These are phyloP conservation scores for Pythium scleroteichum DNA, from an alignment of 352 stramenopile species.

Conservation along the genomic window DNA sequence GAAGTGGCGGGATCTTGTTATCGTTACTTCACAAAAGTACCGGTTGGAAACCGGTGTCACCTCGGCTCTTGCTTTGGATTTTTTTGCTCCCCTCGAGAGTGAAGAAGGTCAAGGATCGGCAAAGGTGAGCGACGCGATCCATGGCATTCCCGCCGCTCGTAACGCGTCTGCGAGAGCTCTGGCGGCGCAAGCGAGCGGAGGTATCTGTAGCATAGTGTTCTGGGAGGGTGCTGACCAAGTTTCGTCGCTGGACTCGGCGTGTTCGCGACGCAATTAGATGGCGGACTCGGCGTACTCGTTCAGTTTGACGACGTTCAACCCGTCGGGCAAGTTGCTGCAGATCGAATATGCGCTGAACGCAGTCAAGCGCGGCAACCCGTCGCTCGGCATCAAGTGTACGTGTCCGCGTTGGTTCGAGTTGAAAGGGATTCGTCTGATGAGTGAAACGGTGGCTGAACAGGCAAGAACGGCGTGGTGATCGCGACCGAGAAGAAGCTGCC, in stretches of 20 bases:
- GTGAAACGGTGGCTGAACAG: too few species aligned
- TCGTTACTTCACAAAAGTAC: slow-evolving; percentile 21
- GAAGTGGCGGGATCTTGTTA: slow-evolving; percentile 14
- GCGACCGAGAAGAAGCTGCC: slow-evolving; percentile 98
- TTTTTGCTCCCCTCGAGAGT: slow-evolving; percentile 14
- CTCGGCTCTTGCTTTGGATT: slow-evolving; percentile 23
- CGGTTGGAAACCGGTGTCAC: slow-evolving; percentile 20
- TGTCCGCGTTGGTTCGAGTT: slow-evolving; percentile 7
- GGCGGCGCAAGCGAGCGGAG: neutral
- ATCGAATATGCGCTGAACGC: slow-evolving; percentile 99
- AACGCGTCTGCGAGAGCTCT: neutral
- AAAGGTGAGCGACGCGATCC: slow-evolving; percentile 23
- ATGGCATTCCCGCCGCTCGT: neutral
- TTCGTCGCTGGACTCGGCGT: neutral
- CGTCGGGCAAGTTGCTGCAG: slow-evolving; percentile 98
- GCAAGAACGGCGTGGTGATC: slow-evolving; percentile 99
- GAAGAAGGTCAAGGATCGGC: slow-evolving; percentile 31
- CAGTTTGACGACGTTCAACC: slow-evolving; percentile 99
- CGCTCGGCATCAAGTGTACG: slow-evolving; percentile 95
- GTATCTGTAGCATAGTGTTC: neutral
- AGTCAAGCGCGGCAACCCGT: slow-evolving; percentile 97
- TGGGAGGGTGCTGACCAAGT: slow-evolving; percentile 11
- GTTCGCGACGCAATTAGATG: slow-evolving; percentile 53
- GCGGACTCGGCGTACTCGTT: slow-evolving; percentile 98
- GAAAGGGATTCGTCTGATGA: neutral